A percentile compares a stretch with the other conserved stretches of the same genome.
Conservation (phyloP, 306 rosid species). For the Prunus salicina region DNA sequence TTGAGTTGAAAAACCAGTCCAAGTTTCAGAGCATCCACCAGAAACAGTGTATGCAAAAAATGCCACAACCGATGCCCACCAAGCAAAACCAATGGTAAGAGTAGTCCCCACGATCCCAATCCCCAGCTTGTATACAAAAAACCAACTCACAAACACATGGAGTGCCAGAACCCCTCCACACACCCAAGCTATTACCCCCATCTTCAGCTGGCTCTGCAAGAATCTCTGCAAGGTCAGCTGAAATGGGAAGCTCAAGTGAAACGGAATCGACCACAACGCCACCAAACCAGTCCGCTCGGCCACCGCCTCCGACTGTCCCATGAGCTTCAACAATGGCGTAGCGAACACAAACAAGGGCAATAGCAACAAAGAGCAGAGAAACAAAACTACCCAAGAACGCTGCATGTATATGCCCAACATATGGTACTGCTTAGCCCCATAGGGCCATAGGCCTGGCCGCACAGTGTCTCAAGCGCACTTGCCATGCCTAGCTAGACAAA, state of each 20-base stretch:
- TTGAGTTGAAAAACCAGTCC: constrained; percentile 65
- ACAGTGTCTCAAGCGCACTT: constrained; percentile 65
- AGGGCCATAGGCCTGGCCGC: constrained; percentile 85
- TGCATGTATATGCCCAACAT: constrained; percentile 62
- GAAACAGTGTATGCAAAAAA: constrained; percentile 41
- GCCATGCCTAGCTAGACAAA: constrained; percentile 73
- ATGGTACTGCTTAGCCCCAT: constrained; percentile 45
- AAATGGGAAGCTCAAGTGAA: constrained; percentile 66
- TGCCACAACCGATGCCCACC: constrained; percentile 62
- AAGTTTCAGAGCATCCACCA: constrained; percentile 54
- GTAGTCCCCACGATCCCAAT: constrained; percentile 57
- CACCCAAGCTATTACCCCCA: constrained; percentile 45
- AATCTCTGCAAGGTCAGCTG: constrained; percentile 62
- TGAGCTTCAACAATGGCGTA: constrained; percentile 50
- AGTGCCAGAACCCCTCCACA: constrained; percentile 42
- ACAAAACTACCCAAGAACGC: constrained; percentile 67
- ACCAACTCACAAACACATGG: constrained; percentile 52
- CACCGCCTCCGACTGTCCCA: constrained; percentile 44
- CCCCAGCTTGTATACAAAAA: constrained; percentile 39
- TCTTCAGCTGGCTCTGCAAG: constrained; percentile 63
- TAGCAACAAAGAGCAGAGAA: constrained; percentile 38
- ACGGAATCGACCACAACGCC: constrained; percentile 58
- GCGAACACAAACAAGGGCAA: constrained; percentile 59
- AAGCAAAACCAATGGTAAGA: constrained; percentile 48
- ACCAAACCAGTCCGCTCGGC: constrained; percentile 61